These are phyloP conservation scores for Medicago ruthenica DNA, from an alignment of 306 rosid species.

Conservation along the genomic window DNA sequence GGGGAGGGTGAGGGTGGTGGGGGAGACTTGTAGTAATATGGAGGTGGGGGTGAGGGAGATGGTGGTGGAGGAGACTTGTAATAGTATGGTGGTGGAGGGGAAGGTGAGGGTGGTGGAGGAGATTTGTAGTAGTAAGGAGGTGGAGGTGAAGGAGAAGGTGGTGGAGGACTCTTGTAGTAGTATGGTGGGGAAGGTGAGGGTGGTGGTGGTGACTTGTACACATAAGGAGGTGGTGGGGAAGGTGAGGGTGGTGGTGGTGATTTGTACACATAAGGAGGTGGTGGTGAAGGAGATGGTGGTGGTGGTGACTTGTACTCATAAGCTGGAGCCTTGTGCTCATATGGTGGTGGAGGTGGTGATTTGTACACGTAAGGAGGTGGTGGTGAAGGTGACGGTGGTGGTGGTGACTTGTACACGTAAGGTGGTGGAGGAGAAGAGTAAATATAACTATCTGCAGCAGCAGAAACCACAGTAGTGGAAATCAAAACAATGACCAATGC, in stretches of 20 bases:
- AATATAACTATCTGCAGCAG: conserved; percentile 70
- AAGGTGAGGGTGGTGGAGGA: background rate
- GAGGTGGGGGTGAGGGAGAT: conserved; percentile 68
- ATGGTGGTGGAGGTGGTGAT: background rate
- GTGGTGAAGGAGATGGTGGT: conserved; percentile 49
- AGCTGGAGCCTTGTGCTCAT: background rate
- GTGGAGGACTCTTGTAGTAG: background rate
- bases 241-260: conserved; percentile 21
- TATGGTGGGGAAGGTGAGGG: background rate
- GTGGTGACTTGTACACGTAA: conserved; percentile 18
- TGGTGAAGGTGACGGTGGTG: conserved; percentile 58
- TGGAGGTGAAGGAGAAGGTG: background rate
- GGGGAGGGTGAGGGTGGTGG: conserved; percentile 57
- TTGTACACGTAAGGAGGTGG: conserved; percentile 53
- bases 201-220: conserved; percentile 12
- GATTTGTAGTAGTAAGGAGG: background rate
- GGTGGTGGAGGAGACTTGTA: conserved; percentile 5
- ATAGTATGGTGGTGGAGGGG: conserved; percentile 1
- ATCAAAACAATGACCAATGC: conserved; percentile 64
- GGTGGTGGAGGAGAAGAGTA: conserved; percentile 82
- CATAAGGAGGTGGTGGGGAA: background rate
- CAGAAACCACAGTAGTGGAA: conserved; percentile 62
- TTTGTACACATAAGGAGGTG: conserved; percentile 12
- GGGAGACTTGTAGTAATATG: conserved; percentile 22
- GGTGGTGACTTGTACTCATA: conserved; percentile 14